Base-by-base conservation (phyloP, 352 stramenopile genomes). In the Phytophthora fragariaefolia region DNA sequence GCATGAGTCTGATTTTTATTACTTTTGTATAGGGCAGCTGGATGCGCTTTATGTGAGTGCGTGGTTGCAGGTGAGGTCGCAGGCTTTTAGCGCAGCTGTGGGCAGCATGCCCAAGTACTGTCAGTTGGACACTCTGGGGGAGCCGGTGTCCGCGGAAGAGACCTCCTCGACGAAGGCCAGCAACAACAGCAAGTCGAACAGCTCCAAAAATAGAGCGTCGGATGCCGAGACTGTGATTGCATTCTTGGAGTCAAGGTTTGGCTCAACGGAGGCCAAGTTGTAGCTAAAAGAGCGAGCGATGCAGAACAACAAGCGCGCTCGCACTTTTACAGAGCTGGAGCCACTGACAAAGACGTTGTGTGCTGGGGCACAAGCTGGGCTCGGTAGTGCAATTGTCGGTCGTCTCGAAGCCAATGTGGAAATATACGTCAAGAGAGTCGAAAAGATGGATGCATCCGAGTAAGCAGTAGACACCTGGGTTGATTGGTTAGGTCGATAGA, bases 341-440 rank as follows among this genome's bases (percentile, higher is more conserved):
- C 5, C 28, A 4, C 18, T 56, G 28, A 56, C 36, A 17, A 43
- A 18, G 10, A 18, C 9, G 30, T 12, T 36, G 30, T 54, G 27
- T 42, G n/a, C 30, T 27, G 49, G 28, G 15, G 30, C 8, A 12
- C 30, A 56, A 20, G 49, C 47, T 12, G 47, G 17, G 4, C 4
- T 54, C 2, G 24, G 13, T 10, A 17, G 17, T 20, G 13, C 47
- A 26, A 40, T 54, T 4, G 17, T 26, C 6, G 7, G 8, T 23
- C 47, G 47, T n/a, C 27, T 54, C 15, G 47, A 54, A 27, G 27
- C 0, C 17, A 40, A 54, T n/a, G 47, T 54, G 26, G 27, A 42
- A 5, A 6, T 26, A 7, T 54, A 42, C 18, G 6, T 54, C 3
- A 38, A 54, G 12, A 13, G 17, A 6, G 27, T 54, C 9, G 47